phyloP scores from a whole-genome alignment of 345 rosid species.

The Ceriops zippeliana region DNA sequence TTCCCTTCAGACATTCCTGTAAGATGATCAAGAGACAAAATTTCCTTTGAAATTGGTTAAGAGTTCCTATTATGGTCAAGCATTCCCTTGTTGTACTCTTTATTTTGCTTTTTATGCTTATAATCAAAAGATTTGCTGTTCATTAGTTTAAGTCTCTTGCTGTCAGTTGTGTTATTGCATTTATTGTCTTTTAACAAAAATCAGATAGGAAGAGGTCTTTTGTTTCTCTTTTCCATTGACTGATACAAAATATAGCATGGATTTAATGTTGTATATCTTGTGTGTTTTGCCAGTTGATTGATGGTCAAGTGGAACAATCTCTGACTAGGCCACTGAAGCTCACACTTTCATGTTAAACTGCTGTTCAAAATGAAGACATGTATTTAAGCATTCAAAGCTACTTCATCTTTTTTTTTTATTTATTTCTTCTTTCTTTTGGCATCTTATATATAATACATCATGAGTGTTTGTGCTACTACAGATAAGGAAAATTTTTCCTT shows the following conservation, averaged over 20 bases:
- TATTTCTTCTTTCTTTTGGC: too few relatives aligned
- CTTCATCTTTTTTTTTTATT: too few relatives aligned
- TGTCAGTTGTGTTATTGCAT: neutral
- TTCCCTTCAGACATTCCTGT: slow-evolving; percentile 60
- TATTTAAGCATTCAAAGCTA: too few relatives aligned
- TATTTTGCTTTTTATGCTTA: neutral
- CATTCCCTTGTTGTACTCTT: neutral
- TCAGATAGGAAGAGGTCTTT: too few relatives aligned
- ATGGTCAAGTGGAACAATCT: neutral
- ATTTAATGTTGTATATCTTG: neutral
- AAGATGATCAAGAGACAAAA: slow-evolving; percentile 37
- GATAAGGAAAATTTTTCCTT: too few relatives aligned
- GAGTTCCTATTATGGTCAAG: neutral
- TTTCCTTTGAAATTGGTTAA: slow-evolving; percentile 6
- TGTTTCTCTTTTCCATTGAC: neutral
- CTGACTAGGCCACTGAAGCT: neutral
- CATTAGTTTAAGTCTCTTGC: neutral
- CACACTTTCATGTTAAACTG: neutral
- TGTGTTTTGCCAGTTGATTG: neutral
- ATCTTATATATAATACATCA: too few relatives aligned
- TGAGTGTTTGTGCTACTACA: too few relatives aligned
- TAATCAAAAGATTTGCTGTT: neutral
- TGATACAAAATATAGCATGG: neutral
- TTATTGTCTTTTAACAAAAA: too few relatives aligned
- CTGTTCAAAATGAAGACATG: too few relatives aligned